A percentile compares a stretch with the other conserved stretches of the same genome.
These are phyloP conservation scores for Nothophaeocryptopus gaeumannii DNA, from an alignment of 2,329 filamentous ascomycete genomes.

Conservation along the genomic window DNA sequence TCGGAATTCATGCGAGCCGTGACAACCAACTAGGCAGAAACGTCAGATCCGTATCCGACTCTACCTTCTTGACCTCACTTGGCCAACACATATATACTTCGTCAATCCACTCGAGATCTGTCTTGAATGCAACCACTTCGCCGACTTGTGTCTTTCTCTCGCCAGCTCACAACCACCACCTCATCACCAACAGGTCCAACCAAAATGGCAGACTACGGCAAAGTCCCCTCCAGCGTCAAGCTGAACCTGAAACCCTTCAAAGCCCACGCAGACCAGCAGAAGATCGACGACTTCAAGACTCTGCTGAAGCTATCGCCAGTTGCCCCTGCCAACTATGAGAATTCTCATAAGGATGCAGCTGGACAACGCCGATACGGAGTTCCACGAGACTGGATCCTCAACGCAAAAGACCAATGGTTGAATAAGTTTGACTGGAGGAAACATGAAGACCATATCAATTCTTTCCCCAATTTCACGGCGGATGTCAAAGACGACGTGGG, in stretches of 20 bases:
- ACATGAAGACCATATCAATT: constrained; percentile 23
- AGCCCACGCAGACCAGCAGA: constrained; percentile 42
- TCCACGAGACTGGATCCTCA: constrained; percentile 46
- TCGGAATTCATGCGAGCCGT: no score
- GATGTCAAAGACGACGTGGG: constrained; percentile 33
- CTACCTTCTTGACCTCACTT: no score
- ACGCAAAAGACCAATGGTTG: constrained; percentile 38
- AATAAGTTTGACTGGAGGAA: constrained; percentile 38
- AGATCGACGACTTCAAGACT: constrained; percentile 47
- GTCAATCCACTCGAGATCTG: no score
- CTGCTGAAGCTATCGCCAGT: constrained; percentile 50
- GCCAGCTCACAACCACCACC: constrained; percentile 12
- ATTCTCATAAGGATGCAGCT: constrained; percentile 28
- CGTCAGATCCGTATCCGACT: no score
- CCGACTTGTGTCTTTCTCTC: constrained; percentile 17
- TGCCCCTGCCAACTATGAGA: constrained; percentile 51
- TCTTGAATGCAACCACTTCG: constrained; percentile 16
- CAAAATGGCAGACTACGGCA: constrained; percentile 22
- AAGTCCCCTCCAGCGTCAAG: constrained; percentile 38
- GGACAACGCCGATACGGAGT: constrained; percentile 43
- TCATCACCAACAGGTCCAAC: no score
- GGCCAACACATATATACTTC: no score
- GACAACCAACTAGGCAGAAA: no score
- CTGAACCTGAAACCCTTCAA: constrained; percentile 44
- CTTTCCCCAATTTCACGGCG: constrained; percentile 24